Evolutionary conservation across 2,329 filamentous ascomycete genomes (phyloP), one percentile per base, ranked within the genome.

Genomic region (Dothidotthia symphoricarpi): DNA sequence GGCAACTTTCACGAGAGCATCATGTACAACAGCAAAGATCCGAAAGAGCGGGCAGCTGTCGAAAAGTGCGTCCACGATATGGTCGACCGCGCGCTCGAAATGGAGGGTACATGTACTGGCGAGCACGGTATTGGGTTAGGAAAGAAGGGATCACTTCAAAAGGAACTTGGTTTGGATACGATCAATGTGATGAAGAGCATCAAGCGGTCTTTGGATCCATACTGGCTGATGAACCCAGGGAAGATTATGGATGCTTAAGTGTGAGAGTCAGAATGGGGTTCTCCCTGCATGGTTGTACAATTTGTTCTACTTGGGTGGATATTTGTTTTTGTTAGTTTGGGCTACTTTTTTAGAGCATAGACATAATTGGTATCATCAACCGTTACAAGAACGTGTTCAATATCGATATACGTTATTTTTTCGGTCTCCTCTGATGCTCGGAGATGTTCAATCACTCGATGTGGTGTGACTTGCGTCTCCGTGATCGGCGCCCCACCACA

Each of bases 1-100:
- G 90, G 90, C 25, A 96, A 96, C 67, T 96, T 96, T 71, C 90
- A 96, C 64, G 84, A 90, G 63, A 87, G 85, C 61, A 93, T 96
- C 68, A 84, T 96, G 69, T 96, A 95, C 64, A 81, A 93, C 67
- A 78, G 78, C 16, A 76, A 74, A 16, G 75, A 89, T 38, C 75
- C 79, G 3, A 80, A 75, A 16, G 86, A 95, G 67, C 78, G 78
- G 39, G 82, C 77, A 28, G 86, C 85, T 51, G 88, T 93, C 1
- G 86, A 93, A 62, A 77, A 75, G 37, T 88, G 87, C 48, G 88
- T 96, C 31, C 82, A 90, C 61, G 84, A 88, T 53, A 95, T 96
- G 89, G 88, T 95, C 14, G 78, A 85, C 51, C 80, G 88, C n/a
- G 90, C 89, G 2, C 68, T 96, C 16, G 87, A 91, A 49, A 95